Evolutionary conservation across 257 asterid genomes (phyloP).

Genomic region (Solanum pimpinellifolium): DNA sequence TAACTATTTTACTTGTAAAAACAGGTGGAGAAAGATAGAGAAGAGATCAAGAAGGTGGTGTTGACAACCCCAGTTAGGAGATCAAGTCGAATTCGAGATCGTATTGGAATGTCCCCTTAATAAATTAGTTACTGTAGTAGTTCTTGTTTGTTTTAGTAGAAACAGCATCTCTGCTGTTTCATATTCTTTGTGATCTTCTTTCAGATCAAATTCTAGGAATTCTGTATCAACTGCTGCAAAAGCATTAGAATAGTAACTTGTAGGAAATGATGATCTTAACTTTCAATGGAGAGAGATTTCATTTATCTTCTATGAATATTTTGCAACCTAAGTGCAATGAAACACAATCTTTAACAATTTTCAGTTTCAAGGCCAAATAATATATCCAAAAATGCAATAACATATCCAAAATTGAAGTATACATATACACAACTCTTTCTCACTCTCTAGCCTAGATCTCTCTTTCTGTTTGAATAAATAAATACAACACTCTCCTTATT

Average conservation of each 20-base stretch:
- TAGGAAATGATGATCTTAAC: not conserved
- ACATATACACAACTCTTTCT: not conserved
- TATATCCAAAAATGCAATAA: not conserved
- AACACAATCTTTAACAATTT: not conserved
- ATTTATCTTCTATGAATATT: not conserved
- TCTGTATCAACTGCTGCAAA: not conserved
- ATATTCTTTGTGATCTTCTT: not conserved
- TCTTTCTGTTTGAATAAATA: not conserved
- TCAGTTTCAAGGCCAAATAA: not conserved
- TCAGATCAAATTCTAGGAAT: not conserved
- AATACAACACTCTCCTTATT: not conserved
- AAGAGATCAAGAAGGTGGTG: conserved; percentile 8
- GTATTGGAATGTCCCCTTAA: conserved; percentile 38
- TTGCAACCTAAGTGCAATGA: not conserved
- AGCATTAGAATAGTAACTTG: not conserved
- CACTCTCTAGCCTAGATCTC: not conserved
- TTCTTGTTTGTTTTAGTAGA: not conserved
- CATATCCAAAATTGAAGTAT: not conserved
- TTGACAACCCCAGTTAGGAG: conserved; percentile 58
- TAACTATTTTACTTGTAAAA: not conserved
- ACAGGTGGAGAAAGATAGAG: conserved; percentile 39
- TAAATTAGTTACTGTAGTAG: not conserved
- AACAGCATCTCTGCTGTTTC: conserved; percentile 2
- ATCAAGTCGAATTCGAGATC: conserved; percentile 53
- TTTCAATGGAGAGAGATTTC: not conserved